A percentile compares a stretch with the other conserved stretches of the same genome.
These are phyloP conservation scores for Stachybotrys chlorohalonatus DNA, from an alignment of 2,329 filamentous ascomycete species.

Conservation along the genomic window DNA sequence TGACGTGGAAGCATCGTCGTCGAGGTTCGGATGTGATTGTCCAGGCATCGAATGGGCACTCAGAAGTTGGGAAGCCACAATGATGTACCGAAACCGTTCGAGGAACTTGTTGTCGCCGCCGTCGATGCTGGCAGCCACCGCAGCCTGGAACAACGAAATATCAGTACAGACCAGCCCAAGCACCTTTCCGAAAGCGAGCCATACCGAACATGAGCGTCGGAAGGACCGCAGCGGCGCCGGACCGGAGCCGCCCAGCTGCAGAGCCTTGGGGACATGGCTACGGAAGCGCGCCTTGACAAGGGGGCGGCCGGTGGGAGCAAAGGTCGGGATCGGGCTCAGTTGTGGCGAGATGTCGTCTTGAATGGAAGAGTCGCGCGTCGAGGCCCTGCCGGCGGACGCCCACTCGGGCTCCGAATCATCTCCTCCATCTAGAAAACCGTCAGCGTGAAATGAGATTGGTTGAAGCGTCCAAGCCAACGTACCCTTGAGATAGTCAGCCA, in stretches of 20 bases:
- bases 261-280: constrained; percentile 32
- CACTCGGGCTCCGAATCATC: constrained; percentile 35
- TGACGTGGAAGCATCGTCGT: constrained; percentile 7
- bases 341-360: constrained; percentile 29
- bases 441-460: constrained; percentile 1
- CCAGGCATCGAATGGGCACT: constrained; percentile 54
- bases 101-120: constrained; percentile 76
- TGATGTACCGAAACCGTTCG: constrained; percentile 87
- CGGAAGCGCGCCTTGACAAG: constrained; percentile 45
- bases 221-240: constrained; percentile 33
- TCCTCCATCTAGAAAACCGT: constrained; percentile 34
- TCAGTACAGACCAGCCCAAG: constrained; percentile 1
- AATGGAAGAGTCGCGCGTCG: constrained; percentile 19
- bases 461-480: constrained; percentile 3
- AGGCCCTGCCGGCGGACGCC: constrained; percentile 30
- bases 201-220: constrained; percentile 42
- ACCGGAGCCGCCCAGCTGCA: constrained; percentile 30
- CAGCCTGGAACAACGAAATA: constrained; percentile 38
- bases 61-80: constrained; percentile 84
- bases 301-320: constrained; percentile 49
- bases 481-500: constrained; percentile 89
- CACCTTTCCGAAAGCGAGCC: constrained; percentile 10
- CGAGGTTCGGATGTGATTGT: constrained; percentile 14
- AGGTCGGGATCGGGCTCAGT: constrained; percentile 40
- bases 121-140: constrained; percentile 63